Conservation (phyloP, 106 monocot genomes). For the Gastrodia elata region DNA sequence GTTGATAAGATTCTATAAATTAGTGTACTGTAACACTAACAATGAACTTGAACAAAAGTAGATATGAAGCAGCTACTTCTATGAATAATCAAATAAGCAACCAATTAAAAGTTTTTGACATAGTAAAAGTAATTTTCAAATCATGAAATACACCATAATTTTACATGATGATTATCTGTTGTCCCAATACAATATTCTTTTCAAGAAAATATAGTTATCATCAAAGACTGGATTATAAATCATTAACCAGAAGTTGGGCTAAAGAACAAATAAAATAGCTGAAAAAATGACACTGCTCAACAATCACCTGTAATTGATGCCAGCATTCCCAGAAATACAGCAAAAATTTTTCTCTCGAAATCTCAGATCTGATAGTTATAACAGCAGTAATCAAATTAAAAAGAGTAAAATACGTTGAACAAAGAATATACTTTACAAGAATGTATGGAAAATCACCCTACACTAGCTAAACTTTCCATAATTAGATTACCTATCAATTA, state of each 20-base stretch:
- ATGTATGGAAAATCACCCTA: background rate
- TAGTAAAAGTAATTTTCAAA: background rate
- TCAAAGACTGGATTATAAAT: background rate
- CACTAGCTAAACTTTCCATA: background rate
- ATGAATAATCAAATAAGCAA: background rate
- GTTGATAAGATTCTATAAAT: background rate
- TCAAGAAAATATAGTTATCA: background rate
- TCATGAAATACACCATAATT: background rate
- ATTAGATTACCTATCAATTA: background rate
- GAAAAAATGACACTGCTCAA: background rate
- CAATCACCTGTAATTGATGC: conserved; percentile 59
- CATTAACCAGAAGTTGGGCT: background rate
- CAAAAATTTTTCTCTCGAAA: conserved; percentile 55
- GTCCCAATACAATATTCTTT: background rate
- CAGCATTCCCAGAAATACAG: conserved; percentile 77
- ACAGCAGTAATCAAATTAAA: background rate
- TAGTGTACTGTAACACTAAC: background rate
- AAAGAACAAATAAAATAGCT: conserved; percentile 1
- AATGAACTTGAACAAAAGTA: background rate
- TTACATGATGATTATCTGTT: background rate
- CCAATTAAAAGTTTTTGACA: background rate
- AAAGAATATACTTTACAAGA: background rate
- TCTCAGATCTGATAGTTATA: conserved; percentile 44
- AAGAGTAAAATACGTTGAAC: background rate
- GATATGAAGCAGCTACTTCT: background rate